Evolutionary conservation across 2,329 filamentous ascomycete genomes (phyloP), one percentile per base, ranked within the genome.

Genomic region (Fusarium abutilonis): DNA sequence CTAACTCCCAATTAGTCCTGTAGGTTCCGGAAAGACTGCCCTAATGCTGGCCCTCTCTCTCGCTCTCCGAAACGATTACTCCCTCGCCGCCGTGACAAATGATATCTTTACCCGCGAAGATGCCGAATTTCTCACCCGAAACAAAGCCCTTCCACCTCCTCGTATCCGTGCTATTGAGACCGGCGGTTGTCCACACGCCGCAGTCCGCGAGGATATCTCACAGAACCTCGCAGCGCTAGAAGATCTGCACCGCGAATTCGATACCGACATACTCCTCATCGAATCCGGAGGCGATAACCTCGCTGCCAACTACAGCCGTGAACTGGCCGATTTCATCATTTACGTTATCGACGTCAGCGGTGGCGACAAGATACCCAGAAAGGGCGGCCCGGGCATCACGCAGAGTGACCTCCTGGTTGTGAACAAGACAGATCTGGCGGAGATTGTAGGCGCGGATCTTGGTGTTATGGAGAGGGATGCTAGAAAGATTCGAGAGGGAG

Each of bases 101-200:
- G 94, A 98, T 82, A 98, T 98, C 82, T 98, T 98, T 83, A 98
- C 94, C 19, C 90, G 90, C 65, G 95, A 99, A 80, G 95, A 99
- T 82, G 93, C 93, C 81, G 95, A 98, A 78, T 99, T 99, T 81
- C 88, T 99, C 23, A 96, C 92, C 56, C 88, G 88, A 54, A 85
- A 97, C 83, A 84, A 86, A 65, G 95, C 95, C 6, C 88, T 98
- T 0, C 90, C 93, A 0, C 84, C 93, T 6, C 77, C 84, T 26
- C 91, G 94, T 58, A 98, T 98, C 80, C 87, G 90, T 60, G 95
- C 95, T 73, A 98, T 99, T 77, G 95, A 99, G 79, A 99, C 95
- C 3, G 95, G 95, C 67, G 95, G 95, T 11, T 98, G 95, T 74
- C 95, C 95, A 0, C 95, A 99, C 80, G 95, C 95, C 59, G 95